Percentiles rank a stretch among this genome's conserved stretches.
phyloP scores from a whole-genome alignment of 2,329 filamentous ascomycete species.

The Ceratocystis diversiconidia region DNA sequence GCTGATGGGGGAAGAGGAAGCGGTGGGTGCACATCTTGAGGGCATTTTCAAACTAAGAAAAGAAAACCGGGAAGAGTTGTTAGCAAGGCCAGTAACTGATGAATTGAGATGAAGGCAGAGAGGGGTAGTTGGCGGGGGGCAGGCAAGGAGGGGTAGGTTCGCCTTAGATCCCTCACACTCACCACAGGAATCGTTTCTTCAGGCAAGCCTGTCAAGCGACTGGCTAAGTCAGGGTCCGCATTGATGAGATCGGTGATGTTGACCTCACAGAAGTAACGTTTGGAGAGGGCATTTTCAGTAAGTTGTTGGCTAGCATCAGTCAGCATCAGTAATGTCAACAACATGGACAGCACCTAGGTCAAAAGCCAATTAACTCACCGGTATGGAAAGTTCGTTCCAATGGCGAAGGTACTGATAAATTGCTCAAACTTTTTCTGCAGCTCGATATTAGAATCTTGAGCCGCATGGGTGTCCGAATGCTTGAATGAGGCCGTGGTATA shows the following conservation, averaged over 20 bases:
- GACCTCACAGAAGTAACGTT: conserved; percentile 91
- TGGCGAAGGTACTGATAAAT: conserved; percentile 38
- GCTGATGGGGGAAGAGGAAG: conserved; percentile 72
- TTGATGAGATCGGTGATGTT: conserved; percentile 92
- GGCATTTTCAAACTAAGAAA: conserved; percentile 67
- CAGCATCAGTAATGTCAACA: background rate
- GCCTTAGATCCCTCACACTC: conserved; percentile 11
- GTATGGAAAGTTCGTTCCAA: conserved; percentile 14
- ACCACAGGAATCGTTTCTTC: conserved; percentile 78
- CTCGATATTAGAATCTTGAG: conserved; percentile 54
- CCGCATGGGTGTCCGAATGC: conserved; percentile 46
- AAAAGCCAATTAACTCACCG: conserved; percentile 5
- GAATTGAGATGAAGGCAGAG: background rate
- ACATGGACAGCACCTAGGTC: background rate
- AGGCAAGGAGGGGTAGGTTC: background rate
- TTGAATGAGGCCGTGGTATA: conserved; percentile 17
- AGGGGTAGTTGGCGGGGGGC: background rate
- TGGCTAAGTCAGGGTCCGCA: conserved; percentile 88
- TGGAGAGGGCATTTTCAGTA: conserved; percentile 82
- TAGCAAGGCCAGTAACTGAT: background rate
- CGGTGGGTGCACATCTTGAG: conserved; percentile 82
- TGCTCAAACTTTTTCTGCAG: conserved; percentile 69
- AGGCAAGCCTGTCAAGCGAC: conserved; percentile 77
- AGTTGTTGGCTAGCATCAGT: conserved; percentile 62
- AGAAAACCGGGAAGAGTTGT: background rate